Evolutionary conservation across 2,329 filamentous ascomycete genomes (phyloP).

Genomic region (Arthrobotrys sphaeroides): DNA sequence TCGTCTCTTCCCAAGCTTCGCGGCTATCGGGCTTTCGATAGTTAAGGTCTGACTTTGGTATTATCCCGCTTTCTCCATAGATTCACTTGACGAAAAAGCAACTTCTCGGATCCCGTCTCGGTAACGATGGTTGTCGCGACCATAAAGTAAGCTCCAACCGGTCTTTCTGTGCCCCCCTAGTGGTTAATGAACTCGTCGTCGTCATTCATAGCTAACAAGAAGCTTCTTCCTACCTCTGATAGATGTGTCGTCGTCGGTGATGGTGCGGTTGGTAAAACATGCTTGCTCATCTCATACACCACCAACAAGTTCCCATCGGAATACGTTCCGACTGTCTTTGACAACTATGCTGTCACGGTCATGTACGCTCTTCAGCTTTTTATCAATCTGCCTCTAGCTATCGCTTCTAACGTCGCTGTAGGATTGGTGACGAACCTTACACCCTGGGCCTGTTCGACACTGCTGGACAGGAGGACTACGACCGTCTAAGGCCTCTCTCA

Average conservation of each 20-base stretch:
- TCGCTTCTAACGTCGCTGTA: conserved; percentile 61
- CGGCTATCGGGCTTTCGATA: conserved; percentile 4
- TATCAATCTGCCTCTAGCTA: not conserved
- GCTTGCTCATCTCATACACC: conserved; percentile 97
- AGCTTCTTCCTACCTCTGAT: conserved; percentile 13
- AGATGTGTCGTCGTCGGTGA: conserved; percentile 99
- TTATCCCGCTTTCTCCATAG: conserved; percentile 30
- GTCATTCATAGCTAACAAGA: conserved; percentile 29
- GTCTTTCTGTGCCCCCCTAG: conserved; percentile 12
- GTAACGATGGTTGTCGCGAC: conserved; percentile 70
- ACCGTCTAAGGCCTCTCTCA: conserved; percentile 92
- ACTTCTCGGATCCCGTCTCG: conserved; percentile 26
- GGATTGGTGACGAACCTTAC: conserved; percentile 99
- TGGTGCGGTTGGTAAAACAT: conserved; percentile 99
- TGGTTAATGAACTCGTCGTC: not conserved
- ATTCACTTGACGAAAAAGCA: conserved; percentile 48
- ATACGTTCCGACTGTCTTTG: conserved; percentile 99
- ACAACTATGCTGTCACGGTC: conserved; percentile 99
- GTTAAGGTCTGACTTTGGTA: conserved; percentile 10
- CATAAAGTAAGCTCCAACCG: conserved; percentile 67
- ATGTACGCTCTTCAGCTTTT: conserved; percentile 76
- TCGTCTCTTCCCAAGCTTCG: conserved; percentile 9
- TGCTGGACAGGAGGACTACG: conserved; percentile 98
- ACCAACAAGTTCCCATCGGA: conserved; percentile 99
- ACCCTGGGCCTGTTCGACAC: conserved; percentile 98